Base-by-base conservation (phyloP, 2,329 filamentous ascomycete species). In the Pezicula radicicola region DNA sequence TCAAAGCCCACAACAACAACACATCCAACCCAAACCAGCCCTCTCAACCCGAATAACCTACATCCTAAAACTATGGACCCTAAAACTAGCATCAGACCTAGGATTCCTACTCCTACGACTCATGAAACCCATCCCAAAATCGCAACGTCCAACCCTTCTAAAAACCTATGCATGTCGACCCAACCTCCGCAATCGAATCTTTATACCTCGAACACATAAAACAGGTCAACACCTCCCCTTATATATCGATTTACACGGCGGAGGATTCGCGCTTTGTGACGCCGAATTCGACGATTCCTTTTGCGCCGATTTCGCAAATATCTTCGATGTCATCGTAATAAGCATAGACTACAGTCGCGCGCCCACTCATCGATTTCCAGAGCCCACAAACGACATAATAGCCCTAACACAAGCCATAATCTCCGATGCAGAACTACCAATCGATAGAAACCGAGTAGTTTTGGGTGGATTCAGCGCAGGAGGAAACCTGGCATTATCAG, bases 211-310 rank as follows among this genome's bases (percentile, higher is more conserved):
- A 1, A 57, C 55, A 28, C 66, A 72, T 55, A 64, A 71, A 44
- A 58, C 62, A 3, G 63, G 63, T 0, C 58, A 62, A 8, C 62
- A 61, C 7, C 65, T 64, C 10, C 75, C 77, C 1, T 66, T 74
- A 2, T 68, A 79, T 45, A 66, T 82, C 42, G 71, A 75, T 50
- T 70, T 80, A 58, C 78, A 82, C 57, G 78, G 78, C 49, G 77
- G 78, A 51, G 77, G 75, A 36, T 79, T 77, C 60, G 67, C 68
- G 21, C 27, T 80, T 40, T 71, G 73, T 61, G 60, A 69, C 19
- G 70, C 76, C 1, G 52, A 64, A 45, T 63, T 74, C 40, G 75
- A 78, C 57, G 75, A 79, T 61, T 57, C 59, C 16, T 77, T 77
- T 67, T 78, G 75, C 63, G 62, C 62, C 39, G 56, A 58, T 49